Conservation (phyloP, 1,284 basidiomycete species). For the Ceratobasidium sp. region DNA sequence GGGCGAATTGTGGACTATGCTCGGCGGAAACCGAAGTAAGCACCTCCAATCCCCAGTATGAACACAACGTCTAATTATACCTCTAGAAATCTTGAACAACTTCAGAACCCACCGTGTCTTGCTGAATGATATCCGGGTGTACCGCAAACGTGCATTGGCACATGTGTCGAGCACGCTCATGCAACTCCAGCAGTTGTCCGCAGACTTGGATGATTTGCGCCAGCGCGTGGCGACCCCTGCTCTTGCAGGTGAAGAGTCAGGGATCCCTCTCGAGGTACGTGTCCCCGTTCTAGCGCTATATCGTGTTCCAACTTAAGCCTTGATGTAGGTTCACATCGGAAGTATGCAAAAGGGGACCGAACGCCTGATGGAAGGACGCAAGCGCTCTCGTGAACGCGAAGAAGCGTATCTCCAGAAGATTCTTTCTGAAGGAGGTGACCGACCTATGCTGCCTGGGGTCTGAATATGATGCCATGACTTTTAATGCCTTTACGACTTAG, state of each 20-base stretch:
- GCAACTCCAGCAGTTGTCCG: background rate
- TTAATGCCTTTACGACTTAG: background rate
- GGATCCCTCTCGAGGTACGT: background rate
- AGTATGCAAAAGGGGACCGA: slow-evolving; percentile 44
- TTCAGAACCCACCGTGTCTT: slow-evolving; percentile 37
- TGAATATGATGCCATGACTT: slow-evolving; percentile 4
- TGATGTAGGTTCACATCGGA: slow-evolving; percentile 41
- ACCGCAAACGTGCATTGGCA: background rate
- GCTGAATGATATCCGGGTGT: slow-evolving; percentile 20
- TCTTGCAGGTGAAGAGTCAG: background rate
- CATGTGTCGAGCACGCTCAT: background rate
- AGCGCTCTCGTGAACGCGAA: slow-evolving; percentile 32
- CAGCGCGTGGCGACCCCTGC: background rate
- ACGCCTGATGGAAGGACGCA: slow-evolving; percentile 27
- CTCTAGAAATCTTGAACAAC: slow-evolving; percentile 27
- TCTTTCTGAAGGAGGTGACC: slow-evolving; percentile 12
- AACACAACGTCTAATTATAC: background rate
- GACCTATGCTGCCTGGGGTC: slow-evolving; percentile 2
- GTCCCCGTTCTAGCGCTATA: slow-evolving; percentile 24
- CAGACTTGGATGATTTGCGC: background rate
- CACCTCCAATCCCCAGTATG: background rate
- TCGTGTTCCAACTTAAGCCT: background rate
- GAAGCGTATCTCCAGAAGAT: slow-evolving; percentile 20
- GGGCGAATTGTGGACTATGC: slow-evolving; percentile 45
- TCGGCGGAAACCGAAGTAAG: slow-evolving; percentile 45